Conservation (phyloP, 495 filamentous ascomycete species). For the Penicillium fimorum region DNA sequence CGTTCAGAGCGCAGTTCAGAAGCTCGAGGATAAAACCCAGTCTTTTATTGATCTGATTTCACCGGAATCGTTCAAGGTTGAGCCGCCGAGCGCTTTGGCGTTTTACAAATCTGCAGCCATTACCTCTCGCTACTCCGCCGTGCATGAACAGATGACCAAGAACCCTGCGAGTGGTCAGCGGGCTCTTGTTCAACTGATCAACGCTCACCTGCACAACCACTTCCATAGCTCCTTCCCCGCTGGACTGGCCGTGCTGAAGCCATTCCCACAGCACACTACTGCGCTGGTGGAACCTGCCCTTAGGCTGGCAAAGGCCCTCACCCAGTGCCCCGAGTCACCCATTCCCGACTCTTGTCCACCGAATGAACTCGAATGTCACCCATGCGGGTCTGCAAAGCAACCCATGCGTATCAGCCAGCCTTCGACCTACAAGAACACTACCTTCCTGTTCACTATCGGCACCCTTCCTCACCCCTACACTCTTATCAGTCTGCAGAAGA, state of each 20-base stretch:
- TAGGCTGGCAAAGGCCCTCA: conserved; percentile 68
- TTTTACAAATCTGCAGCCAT: conserved; percentile 70
- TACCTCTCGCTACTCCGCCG: conserved; percentile 58
- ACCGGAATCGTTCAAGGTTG: conserved; percentile 59
- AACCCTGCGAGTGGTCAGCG: conserved; percentile 56
- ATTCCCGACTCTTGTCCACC: conserved; percentile 81
- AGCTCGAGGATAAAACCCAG: conserved; percentile 52
- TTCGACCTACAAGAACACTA: conserved; percentile 57
- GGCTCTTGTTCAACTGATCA: conserved; percentile 71
- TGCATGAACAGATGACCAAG: conserved; percentile 60
- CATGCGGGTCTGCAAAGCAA: conserved; percentile 58
- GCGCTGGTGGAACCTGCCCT: conserved; percentile 67
- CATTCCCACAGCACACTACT: conserved; percentile 68
- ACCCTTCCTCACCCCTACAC: conserved; percentile 91
- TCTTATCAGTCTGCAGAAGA: conserved; percentile 57
- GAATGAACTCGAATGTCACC: conserved; percentile 68
- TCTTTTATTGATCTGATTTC: conserved; percentile 58
- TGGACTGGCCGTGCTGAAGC: conserved; percentile 79
- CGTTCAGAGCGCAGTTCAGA: conserved; percentile 63
- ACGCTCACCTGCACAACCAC: conserved; percentile 78
- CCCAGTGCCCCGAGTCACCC: conserved; percentile 68
- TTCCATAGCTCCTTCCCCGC: conserved; percentile 76
- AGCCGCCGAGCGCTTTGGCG: conserved; percentile 68
- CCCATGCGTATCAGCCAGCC: conserved; percentile 59
- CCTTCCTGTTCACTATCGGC: conserved; percentile 73